Conservation (phyloP, 805 yeast species). For the Candida rishiriensis region DNA sequence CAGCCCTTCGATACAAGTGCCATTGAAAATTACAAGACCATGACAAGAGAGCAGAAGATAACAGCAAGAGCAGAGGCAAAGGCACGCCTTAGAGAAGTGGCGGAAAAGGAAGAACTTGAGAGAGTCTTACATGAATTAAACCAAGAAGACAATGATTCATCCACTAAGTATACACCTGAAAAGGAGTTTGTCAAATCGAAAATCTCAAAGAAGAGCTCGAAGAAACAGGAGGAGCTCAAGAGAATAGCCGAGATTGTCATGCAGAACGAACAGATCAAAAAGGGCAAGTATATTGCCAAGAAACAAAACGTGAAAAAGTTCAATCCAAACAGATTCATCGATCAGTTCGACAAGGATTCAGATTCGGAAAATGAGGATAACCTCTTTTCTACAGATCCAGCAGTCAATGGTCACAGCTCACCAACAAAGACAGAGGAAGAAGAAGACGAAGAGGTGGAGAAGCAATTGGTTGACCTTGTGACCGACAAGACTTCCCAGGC, state of each 20-base stretch:
- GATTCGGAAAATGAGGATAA: conserved; percentile 12
- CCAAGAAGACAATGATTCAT: conserved; percentile 1
- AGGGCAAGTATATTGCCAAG: conserved; percentile 9
- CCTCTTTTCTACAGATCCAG: conserved; percentile 8
- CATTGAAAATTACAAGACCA: conserved; percentile 17
- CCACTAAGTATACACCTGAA: background rate
- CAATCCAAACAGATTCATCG: conserved; percentile 18
- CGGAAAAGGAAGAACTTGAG: conserved; percentile 2
- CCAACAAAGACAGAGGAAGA: conserved; percentile 2
- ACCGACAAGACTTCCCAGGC: background rate
- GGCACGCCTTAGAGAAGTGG: conserved; percentile 14
- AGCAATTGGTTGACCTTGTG: no score
- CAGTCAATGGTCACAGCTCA: background rate
- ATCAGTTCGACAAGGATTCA: conserved; percentile 15
- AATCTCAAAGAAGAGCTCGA: conserved; percentile 3
- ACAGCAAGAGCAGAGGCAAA: conserved; percentile 23
- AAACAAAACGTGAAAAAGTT: conserved; percentile 19
- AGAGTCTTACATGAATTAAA: conserved; percentile 12
- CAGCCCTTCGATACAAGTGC: background rate
- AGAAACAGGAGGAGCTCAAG: conserved; percentile 6
- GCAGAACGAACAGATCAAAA: conserved; percentile 19
- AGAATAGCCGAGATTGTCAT: conserved; percentile 9
- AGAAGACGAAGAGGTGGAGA: background rate
- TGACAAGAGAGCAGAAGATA: conserved; percentile 27
- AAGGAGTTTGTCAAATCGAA: conserved; percentile 1